These are phyloP conservation scores for Micromonas commoda DNA, from an alignment of 139 green algal species.

Conservation along the genomic window DNA sequence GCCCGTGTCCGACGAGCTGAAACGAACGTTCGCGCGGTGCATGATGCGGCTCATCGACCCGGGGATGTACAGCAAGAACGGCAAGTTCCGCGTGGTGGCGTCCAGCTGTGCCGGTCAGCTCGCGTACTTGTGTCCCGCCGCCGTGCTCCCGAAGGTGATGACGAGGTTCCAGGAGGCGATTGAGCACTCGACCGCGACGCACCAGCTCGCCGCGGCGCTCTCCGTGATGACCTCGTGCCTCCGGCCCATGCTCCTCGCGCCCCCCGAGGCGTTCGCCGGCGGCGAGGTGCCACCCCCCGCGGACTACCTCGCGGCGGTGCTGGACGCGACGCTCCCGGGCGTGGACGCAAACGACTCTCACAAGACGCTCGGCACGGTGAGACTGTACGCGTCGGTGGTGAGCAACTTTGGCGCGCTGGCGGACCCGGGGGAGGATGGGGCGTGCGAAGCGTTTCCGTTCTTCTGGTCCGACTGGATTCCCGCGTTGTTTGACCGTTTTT, in stretches of 20 bases:
- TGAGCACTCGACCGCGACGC: conserved; percentile 54
- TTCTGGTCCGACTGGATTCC: conserved; percentile 64
- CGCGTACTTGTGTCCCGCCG: conserved; percentile 56
- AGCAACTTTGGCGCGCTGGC: conserved; percentile 16
- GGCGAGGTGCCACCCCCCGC: no score
- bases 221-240: conserved; percentile 60
- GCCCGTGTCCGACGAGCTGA: neutral
- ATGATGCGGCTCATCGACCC: conserved; percentile 58
- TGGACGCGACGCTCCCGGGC: conserved; percentile 76
- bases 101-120: conserved; percentile 20
- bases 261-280: no score
- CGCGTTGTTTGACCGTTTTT: conserved; percentile 61
- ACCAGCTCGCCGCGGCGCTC: conserved; percentile 57
- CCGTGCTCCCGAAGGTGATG: conserved; percentile 70
- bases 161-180: conserved; percentile 55
- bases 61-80: conserved; percentile 73
- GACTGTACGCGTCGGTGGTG: conserved; percentile 63
- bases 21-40: conserved; percentile 36
- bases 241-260: conserved; percentile 66
- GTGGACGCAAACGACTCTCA: conserved; percentile 87
- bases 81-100: neutral
- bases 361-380: conserved; percentile 74
- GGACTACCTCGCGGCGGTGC: conserved; percentile 58
- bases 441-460: conserved; percentile 25
- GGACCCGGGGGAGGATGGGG: conserved; percentile 12